phyloP scores from a whole-genome alignment of 2,329 filamentous ascomycete genomes.

The Leptographium lundbergii region DNA sequence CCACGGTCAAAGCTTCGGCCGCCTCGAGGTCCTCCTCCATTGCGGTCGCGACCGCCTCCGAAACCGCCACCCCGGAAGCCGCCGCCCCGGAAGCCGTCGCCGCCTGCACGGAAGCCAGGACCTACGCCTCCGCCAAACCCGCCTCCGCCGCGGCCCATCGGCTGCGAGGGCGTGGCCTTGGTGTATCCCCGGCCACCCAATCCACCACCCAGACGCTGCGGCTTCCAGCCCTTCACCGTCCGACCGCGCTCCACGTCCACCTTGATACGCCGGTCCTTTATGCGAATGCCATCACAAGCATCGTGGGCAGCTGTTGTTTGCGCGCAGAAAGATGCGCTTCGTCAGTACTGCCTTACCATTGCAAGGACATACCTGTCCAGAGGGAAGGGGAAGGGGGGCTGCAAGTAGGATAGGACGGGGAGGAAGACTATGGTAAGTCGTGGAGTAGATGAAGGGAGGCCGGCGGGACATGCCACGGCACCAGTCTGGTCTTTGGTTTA shows the following conservation, averaged over 20 bases:
- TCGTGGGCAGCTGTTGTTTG: conserved; percentile 75
- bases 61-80: conserved; percentile 25
- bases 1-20: conserved; percentile 25
- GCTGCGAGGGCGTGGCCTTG: conserved; percentile 61
- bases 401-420: conserved; percentile 23
- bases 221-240: conserved; percentile 88
- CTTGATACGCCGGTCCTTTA: conserved; percentile 83
- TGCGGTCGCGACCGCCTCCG: conserved; percentile 15
- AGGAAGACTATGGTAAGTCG: conserved; percentile 12
- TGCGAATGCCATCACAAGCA: conserved; percentile 71
- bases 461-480: conserved; percentile 11
- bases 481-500: conserved; percentile 35
- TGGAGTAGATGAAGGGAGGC: conserved; percentile 17
- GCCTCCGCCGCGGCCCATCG: conserved; percentile 35
- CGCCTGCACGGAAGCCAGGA: conserved; percentile 22
- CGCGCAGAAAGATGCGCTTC: conserved; percentile 44
- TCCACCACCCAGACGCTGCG: conserved; percentile 80
- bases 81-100: conserved; percentile 37
- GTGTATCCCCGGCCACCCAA: conserved; percentile 89
- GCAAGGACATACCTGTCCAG: conserved; percentile 20
- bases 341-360: conserved; percentile 55
- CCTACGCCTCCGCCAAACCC: conserved; percentile 25
- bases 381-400: conserved; percentile 12
- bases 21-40: conserved; percentile 22
- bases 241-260: conserved; percentile 94